phyloP scores from a whole-genome alignment of 345 rosid species.

The Sonneratia caseolaris region DNA sequence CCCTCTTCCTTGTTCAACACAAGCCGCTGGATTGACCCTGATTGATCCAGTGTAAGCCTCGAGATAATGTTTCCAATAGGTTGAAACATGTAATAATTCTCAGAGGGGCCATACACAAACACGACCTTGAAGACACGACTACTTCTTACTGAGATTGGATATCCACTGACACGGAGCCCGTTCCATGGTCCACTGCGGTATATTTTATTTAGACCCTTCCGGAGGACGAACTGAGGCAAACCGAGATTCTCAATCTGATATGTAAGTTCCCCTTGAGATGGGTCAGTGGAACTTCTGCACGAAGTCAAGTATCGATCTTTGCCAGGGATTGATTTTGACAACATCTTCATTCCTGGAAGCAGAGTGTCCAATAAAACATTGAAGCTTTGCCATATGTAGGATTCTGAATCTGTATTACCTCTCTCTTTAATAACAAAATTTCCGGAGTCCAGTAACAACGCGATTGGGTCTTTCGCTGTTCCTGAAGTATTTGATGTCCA shows the following conservation, averaged over 20 bases:
- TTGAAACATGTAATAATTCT: too few relatives aligned
- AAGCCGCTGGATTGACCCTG: too few relatives aligned
- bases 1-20: too few relatives aligned
- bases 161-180: neutral
- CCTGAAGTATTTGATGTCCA: too few relatives aligned
- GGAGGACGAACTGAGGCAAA: neutral
- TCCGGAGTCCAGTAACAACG: slow-evolving; percentile 32
- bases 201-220: neutral
- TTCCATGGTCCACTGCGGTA: neutral
- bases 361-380: slow-evolving; percentile 31
- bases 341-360: slow-evolving; percentile 38
- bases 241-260: slow-evolving; percentile 8
- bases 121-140: too few relatives aligned
- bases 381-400: slow-evolving; percentile 45
- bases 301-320: slow-evolving; percentile 21
- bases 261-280: slow-evolving; percentile 20
- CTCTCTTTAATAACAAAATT: slow-evolving; percentile 31
- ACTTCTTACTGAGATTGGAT: too few relatives aligned
- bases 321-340: slow-evolving; percentile 22
- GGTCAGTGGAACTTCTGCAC: slow-evolving; percentile 33
- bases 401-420: neutral
- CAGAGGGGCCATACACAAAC: too few relatives aligned
- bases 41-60: too few relatives aligned
- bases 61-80: too few relatives aligned
- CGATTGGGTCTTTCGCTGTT: slow-evolving; percentile 3